Conservation (phyloP, 176 grass and related monocot genomes). For the Bolboschoenus planiculmis region DNA sequence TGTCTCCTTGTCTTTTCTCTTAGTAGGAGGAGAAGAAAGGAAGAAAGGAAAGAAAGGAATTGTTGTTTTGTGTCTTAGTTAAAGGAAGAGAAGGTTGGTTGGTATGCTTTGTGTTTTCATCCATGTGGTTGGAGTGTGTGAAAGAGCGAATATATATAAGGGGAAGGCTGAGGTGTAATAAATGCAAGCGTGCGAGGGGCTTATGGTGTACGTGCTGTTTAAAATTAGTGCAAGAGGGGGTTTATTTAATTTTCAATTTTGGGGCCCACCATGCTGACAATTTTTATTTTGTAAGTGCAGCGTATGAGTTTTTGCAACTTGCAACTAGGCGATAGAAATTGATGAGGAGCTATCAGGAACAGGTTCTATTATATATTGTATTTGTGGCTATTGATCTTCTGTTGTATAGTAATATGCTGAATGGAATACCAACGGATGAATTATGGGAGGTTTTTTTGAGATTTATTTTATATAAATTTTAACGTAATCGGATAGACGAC, state of each 20-base stretch:
- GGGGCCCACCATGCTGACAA: not conserved
- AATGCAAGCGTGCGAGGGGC: slow-evolving; percentile 4
- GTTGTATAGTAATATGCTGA: too few relatives aligned
- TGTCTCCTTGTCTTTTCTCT: slow-evolving; percentile 16
- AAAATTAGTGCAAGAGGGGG: slow-evolving; percentile 12
- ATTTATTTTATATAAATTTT: too few relatives aligned
- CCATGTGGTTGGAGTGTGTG: not conserved
- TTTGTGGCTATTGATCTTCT: not conserved
- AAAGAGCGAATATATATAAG: not conserved
- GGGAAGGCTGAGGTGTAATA: not conserved
- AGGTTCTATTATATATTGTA: not conserved
- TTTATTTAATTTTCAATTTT: not conserved
- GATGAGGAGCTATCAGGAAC: not conserved
- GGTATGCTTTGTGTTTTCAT: slow-evolving; percentile 6
- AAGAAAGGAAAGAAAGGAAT: not conserved
- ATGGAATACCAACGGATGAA: too few relatives aligned
- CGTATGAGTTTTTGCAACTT: slow-evolving; percentile 3
- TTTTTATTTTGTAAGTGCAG: not conserved
- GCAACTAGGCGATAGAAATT: not conserved
- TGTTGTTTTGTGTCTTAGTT: not conserved
- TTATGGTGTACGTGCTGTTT: slow-evolving; percentile 1
- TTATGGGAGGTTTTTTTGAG: too few relatives aligned
- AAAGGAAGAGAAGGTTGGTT: not conserved
- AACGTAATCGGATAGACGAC: too few relatives aligned
- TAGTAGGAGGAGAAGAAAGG: not conserved